Base-by-base conservation (phyloP, 2,329 filamentous ascomycete genomes). In the Didymella pomorum region DNA sequence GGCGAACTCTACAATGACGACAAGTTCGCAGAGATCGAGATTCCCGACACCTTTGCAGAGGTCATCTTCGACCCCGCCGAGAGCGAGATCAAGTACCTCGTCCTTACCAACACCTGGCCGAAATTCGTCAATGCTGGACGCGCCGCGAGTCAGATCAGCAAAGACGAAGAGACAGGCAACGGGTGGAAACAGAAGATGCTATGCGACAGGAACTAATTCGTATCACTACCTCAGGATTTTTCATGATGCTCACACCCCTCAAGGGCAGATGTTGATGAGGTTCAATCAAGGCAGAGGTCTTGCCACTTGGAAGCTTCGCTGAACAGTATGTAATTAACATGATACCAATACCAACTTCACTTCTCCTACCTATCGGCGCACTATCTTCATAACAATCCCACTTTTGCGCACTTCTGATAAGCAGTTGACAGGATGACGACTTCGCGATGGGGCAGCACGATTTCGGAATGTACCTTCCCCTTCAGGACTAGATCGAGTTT, bases 61-160 rank as follows among this genome's bases (percentile, higher is more conserved):
- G 60, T 67, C 35, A 60, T 76, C 0, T 76, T 76, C 43, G 70
- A 72, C 44, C 45, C 50, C 4, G 71, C 73, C 3, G 73, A 76
- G 63, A 62, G 52, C 10, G 71, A 73, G 58, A 74, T 75, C 60
- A 76, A 76, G 55, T 76, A 76, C 43, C 63, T 76, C 10, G 67
- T 74, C 5, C 66, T 76, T 9, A 75, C 71, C 7, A 76, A 76
- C 42, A 76, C 73, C 0, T 76, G 74, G 73, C 73, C 73, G 1
- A 76, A 74, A 55, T 76, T 74, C 52, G 70, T 76, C 18, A 73
- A 71, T 56, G 56, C 66, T 35, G 63, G 62, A 47, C 62, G 61
- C n/a, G 63, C 62, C 8, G 67, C 63, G 14, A 67, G 65, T 52
- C 63, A 63, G 47, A 44, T 57, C 51, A 65, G 59, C 47, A 63